Evolutionary conservation across 1,139 yeast genomes (phyloP).

Genomic region (Pichia sp.): DNA sequence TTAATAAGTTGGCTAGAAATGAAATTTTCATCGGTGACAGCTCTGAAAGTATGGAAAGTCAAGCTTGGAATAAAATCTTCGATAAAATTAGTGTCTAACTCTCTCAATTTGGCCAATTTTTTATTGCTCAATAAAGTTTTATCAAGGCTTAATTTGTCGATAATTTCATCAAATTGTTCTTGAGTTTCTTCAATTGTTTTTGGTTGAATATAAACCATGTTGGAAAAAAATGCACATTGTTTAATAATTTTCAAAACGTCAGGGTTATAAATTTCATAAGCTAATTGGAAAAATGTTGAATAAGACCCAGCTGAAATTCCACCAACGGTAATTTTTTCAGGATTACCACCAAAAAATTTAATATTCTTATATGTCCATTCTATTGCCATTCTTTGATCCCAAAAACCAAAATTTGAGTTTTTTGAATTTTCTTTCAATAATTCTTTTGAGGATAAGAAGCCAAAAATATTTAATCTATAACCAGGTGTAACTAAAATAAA

Average conservation of each 20-base stretch:
- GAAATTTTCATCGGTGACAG: conserved; percentile 35
- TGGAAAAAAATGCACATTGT: conserved; percentile 32
- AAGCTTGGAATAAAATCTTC: conserved; percentile 30
- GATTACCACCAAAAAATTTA: conserved; percentile 31
- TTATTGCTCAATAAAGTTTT: conserved; percentile 12
- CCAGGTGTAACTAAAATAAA: conserved; percentile 36
- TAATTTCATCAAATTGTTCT: conserved; percentile 33
- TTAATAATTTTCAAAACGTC: conserved; percentile 33
- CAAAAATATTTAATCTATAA: conserved; percentile 37
- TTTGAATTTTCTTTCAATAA: conserved; percentile 26
- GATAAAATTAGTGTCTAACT: conserved; percentile 18
- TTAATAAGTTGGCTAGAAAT: conserved; percentile 27
- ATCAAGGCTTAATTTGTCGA: conserved; percentile 18
- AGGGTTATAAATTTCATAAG: conserved; percentile 35
- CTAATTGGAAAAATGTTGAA: conserved; percentile 34
- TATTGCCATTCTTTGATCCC: conserved; percentile 37
- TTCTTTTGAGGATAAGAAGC: conserved; percentile 33
- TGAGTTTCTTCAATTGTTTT: conserved; percentile 31
- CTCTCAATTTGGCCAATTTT: conserved; percentile 15
- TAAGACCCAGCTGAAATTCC: conserved; percentile 33
- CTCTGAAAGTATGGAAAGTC: conserved; percentile 34
- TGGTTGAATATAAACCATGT: conserved; percentile 33
- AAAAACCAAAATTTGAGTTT: conserved; percentile 36
- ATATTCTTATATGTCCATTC: conserved; percentile 36
- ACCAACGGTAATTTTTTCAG: conserved; percentile 28